Conservation (phyloP, 768 basidiomycete species). For the Termitomyces sp. region DNA sequence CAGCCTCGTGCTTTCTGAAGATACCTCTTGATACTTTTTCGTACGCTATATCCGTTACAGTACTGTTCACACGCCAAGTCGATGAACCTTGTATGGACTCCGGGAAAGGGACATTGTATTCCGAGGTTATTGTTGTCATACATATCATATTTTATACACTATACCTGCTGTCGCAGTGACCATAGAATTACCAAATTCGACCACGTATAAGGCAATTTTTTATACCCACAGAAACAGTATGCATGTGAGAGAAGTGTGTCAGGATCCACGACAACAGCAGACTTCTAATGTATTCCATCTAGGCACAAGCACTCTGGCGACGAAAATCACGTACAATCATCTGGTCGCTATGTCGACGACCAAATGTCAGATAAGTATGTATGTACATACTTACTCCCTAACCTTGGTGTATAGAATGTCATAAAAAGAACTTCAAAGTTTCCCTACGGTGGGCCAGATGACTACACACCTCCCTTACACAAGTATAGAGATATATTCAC, state of each 20-base stretch:
- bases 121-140: slow-evolving; percentile 4
- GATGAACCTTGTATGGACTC: not conserved
- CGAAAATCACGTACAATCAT: not conserved
- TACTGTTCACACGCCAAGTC: slow-evolving; percentile 3
- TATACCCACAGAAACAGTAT: not conserved
- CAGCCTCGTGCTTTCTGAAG: slow-evolving; percentile 2
- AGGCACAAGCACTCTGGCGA: not conserved
- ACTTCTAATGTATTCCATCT: not conserved
- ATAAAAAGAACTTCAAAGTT: too few species aligned
- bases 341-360: not conserved
- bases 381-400: too few species aligned
- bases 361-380: not conserved
- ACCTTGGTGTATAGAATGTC: not conserved
- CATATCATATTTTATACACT: not conserved
- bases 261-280: not conserved
- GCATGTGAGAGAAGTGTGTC: not conserved
- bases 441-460: too few species aligned
- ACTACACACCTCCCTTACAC: too few species aligned
- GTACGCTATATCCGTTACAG: not conserved
- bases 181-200: not conserved
- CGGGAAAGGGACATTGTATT: slow-evolving; percentile 14
- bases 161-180: not conserved
- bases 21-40: slow-evolving; percentile 6
- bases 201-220: not conserved
- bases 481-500: too few species aligned